These are phyloP conservation scores for Tuber brumale DNA, from an alignment of 495 filamentous ascomycete genomes.

Conservation along the genomic window DNA sequence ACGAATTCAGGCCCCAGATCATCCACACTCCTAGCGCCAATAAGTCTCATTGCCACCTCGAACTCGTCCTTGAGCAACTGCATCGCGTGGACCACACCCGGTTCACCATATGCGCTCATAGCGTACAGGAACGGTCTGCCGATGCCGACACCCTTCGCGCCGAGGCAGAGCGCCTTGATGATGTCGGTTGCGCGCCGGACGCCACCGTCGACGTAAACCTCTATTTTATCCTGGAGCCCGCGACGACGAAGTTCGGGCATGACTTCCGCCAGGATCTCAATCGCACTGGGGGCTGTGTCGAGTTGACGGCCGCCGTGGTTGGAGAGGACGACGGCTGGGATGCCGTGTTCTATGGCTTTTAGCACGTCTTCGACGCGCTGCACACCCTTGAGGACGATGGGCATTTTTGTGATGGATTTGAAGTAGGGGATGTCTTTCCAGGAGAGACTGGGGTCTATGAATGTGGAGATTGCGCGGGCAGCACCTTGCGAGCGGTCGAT, in stretches of 20 bases:
- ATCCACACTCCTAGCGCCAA: slow-evolving; percentile 65
- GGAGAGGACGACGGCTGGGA: slow-evolving; percentile 88
- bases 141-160: slow-evolving; percentile 88
- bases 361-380: slow-evolving; percentile 94
- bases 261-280: slow-evolving; percentile 91
- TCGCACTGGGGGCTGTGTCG: slow-evolving; percentile 80
- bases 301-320: slow-evolving; percentile 98
- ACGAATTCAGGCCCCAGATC: slow-evolving; percentile 73
- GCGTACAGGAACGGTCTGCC: slow-evolving; percentile 92
- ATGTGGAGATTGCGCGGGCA: slow-evolving; percentile 79
- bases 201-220: slow-evolving; percentile 88
- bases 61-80: slow-evolving; percentile 95
- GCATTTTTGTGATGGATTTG: slow-evolving; percentile 85
- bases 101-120: slow-evolving; percentile 85
- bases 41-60: slow-evolving; percentile 97
- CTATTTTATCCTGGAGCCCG: slow-evolving; percentile 75
- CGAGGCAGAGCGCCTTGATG: slow-evolving; percentile 88
- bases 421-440: slow-evolving; percentile 98
- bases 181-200: slow-evolving; percentile 88
- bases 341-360: slow-evolving; percentile 70
- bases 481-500: slow-evolving; percentile 87
- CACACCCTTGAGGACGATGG: slow-evolving; percentile 92
- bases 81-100: slow-evolving; percentile 86
- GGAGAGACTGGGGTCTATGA: slow-evolving; percentile 84
- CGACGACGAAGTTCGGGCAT: slow-evolving; percentile 85